Percentiles rank a stretch among this genome's conserved stretches.
Conservation (phyloP, 1,284 basidiomycete genomes). For the Boletus semigastroideus region DNA sequence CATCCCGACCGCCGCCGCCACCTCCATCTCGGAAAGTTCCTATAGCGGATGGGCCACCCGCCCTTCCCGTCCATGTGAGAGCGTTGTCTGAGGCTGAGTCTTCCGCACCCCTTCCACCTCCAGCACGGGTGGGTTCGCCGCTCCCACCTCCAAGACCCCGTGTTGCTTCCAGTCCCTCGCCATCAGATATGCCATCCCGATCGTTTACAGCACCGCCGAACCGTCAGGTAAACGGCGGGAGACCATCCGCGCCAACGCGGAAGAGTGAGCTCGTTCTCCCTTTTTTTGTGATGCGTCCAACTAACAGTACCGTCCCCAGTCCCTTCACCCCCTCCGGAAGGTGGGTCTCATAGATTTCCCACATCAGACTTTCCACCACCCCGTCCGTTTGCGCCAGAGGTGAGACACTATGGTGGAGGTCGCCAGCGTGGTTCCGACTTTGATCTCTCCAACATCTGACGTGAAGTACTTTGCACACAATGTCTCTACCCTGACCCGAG, state of each 20-base stretch:
- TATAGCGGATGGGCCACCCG: constrained; percentile 33
- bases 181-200: constrained; percentile 20
- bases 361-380: constrained; percentile 73
- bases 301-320: constrained; percentile 42
- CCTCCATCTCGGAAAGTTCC: constrained; percentile 31
- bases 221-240: constrained; percentile 30
- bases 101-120: constrained; percentile 36
- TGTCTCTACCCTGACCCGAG: not conserved
- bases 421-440: constrained; percentile 66
- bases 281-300: not conserved
- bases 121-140: constrained; percentile 26
- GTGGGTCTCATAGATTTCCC: constrained; percentile 69
- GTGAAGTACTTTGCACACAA: not conserved
- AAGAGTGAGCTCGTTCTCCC: constrained; percentile 48
- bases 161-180: constrained; percentile 21
- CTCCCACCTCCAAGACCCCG: constrained; percentile 25
- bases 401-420: constrained; percentile 62
- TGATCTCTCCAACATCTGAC: constrained; percentile 53
- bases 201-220: constrained; percentile 3
- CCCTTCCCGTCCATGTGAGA: constrained; percentile 41
- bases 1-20: constrained; percentile 30
- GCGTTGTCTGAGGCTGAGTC: constrained; percentile 32
- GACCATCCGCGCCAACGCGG: constrained; percentile 32
- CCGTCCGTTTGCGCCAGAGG: constrained; percentile 52
- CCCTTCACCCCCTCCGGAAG: constrained; percentile 70